A percentile compares a stretch with the other conserved stretches of the same genome.
Conservation (phyloP, 2,329 filamentous ascomycete genomes). For the Diaporthe destruens region DNA sequence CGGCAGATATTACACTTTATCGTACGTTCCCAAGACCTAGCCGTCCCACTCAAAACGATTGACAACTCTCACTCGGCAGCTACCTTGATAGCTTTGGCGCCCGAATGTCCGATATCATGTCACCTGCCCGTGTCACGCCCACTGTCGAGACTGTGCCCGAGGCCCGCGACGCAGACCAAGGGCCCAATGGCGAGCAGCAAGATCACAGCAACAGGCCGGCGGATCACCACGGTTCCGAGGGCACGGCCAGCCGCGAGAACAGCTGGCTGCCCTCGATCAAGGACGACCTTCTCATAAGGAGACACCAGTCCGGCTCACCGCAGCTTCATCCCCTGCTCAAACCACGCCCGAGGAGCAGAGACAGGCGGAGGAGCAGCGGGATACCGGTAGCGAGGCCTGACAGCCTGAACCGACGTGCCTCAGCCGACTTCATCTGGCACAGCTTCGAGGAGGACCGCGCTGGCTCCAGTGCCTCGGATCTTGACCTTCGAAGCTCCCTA, state of each 20-base stretch:
- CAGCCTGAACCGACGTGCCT: constrained; percentile 13
- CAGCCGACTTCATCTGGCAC: constrained; percentile 29
- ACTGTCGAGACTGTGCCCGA: constrained; percentile 39
- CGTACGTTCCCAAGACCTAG: constrained; percentile 25
- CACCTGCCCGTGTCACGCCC: constrained; percentile 31
- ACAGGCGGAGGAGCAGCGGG: constrained; percentile 40
- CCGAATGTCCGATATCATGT: constrained; percentile 28
- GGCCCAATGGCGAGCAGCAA: constrained; percentile 18
- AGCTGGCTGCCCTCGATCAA: constrained; percentile 11
- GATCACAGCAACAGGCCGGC: neutral
- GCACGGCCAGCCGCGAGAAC: neutral
- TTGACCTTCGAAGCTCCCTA: neutral
- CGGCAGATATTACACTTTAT: constrained; percentile 18
- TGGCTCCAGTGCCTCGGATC: neutral
- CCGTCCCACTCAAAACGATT: constrained; percentile 13
- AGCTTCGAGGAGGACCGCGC: neutral
- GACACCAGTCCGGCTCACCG: constrained; percentile 26
- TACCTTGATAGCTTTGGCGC: constrained; percentile 15
- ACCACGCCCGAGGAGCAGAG: constrained; percentile 38
- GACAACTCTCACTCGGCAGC: constrained; percentile 21
- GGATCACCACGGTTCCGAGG: neutral
- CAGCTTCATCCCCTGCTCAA: constrained; percentile 34
- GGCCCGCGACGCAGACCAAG: constrained; percentile 25
- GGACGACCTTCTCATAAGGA: neutral
- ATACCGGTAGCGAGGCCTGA: constrained; percentile 3